A percentile compares a stretch with the other conserved stretches of the same genome.
phyloP scores from a whole-genome alignment of 2,329 filamentous ascomycete genomes.

The Magnaporthiopsis rhizophila region DNA sequence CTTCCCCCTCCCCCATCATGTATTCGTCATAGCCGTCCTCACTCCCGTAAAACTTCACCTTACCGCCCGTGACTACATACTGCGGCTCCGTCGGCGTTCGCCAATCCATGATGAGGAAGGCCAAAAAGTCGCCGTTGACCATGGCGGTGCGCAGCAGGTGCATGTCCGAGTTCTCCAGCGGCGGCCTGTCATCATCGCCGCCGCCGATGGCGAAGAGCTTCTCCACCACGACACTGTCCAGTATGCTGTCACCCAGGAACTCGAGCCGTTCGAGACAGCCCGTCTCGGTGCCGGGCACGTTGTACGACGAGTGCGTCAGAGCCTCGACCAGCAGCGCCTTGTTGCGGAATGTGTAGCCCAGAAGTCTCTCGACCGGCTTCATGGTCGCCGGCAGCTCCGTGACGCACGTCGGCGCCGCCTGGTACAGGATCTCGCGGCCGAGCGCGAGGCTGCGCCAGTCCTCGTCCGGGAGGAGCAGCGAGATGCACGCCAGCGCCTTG shows the following conservation, averaged over 20 bases:
- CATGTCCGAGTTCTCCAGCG: conserved; percentile 51
- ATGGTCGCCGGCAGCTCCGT: conserved; percentile 32
- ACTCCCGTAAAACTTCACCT: background rate
- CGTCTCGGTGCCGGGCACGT: conserved; percentile 26
- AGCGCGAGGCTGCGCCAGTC: conserved; percentile 40
- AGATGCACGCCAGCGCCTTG: conserved; percentile 56
- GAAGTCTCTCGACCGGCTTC: conserved; percentile 49
- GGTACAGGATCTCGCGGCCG: conserved; percentile 35
- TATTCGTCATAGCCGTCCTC: too few species aligned
- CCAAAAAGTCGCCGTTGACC: conserved; percentile 74
- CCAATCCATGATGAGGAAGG: conserved; percentile 63
- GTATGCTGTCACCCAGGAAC: conserved; percentile 77
- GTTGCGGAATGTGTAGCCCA: conserved; percentile 66
- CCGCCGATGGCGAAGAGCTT: conserved; percentile 40
- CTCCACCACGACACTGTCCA: conserved; percentile 68
- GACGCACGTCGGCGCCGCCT: conserved; percentile 25
- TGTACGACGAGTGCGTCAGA: conserved; percentile 65
- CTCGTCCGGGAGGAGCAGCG: conserved; percentile 55
- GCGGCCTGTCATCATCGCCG: conserved; percentile 15
- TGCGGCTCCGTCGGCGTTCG: conserved; percentile 24
- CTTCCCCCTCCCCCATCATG: background rate
- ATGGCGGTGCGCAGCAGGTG: conserved; percentile 67
- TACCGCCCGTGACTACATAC: conserved; percentile 7
- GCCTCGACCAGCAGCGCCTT: conserved; percentile 67
- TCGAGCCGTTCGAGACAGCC: conserved; percentile 66